Evolutionary conservation across 2,329 filamentous ascomycete species (phyloP), one percentile per base, ranked within the genome.

Genomic region (Beauveria varroae): DNA sequence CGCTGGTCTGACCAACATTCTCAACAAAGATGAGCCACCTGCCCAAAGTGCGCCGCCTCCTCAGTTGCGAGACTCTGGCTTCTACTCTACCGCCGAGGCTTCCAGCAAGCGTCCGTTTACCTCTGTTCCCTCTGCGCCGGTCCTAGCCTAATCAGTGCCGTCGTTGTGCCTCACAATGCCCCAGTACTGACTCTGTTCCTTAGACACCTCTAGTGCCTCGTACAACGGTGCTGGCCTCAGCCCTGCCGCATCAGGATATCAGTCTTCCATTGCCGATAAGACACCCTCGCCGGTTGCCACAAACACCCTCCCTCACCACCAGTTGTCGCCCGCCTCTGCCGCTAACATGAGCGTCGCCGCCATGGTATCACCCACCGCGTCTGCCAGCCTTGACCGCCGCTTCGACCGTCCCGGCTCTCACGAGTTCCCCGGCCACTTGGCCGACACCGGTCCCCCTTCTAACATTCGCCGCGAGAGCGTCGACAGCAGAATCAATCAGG

Each of bases 401-500:
- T 79, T 80, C 54, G 78, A 77, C 64, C 71, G 75, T 50, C 71
- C 76, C 52, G 75, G 68, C 56, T 75, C 70, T 43, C 71, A 73
- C 62, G 73, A 77, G 51, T 71, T 70, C 12, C 67, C 67, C 26
- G 67, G 71, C 47, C 69, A 70, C 5, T 63, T 73, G 62, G 73
- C 69, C 28, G 69, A 76, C 30, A 71, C 74, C 53, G 72, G 75
- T 28, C 69, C 75, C 1, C 80, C 86, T 24, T 62, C 66, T 18
- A 64, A 62, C 54, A 85, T 86, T 53, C 82, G 88, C 62, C 84
- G 90, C 57, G 90, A 91, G 74, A 93, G 89, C 67, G 87, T 93
- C 5, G 89, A 93, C 72, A 91, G 89, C 72, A 83, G 89, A 64
- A 87, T 93, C 71, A 90, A 90, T 68, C 84, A 86, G 65, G 83